These are phyloP conservation scores for Diophrys appendiculata DNA, from an alignment of 73 alveolate genomes.

Conservation along the genomic window DNA sequence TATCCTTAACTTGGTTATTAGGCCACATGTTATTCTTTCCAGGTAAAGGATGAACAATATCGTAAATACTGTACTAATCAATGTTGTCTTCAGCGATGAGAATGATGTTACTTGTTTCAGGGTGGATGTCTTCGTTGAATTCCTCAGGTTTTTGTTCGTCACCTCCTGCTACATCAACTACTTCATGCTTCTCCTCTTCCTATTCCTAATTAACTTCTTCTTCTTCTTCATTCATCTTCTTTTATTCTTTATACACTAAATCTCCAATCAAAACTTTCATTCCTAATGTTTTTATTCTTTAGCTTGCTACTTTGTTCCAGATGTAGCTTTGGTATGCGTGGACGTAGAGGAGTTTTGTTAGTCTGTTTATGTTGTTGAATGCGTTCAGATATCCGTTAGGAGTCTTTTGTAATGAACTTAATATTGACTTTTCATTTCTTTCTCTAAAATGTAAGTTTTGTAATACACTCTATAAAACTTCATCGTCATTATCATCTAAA, in stretches of 20 bases:
- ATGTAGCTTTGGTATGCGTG: conserved; percentile 98
- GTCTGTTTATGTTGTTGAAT: conserved; percentile 62
- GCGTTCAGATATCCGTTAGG: conserved; percentile 79
- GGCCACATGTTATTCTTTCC: conserved; percentile 89
- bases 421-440: conserved; percentile 82
- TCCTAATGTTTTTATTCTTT: conserved; percentile 83
- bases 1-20: conserved; percentile 65
- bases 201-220: conserved; percentile 63
- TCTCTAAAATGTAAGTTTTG: conserved; percentile 43
- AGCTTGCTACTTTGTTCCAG: conserved; percentile 92
- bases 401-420: conserved; percentile 66
- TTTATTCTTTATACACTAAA: conserved; percentile 80
- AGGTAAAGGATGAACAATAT: conserved; percentile 93
- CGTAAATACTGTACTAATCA: conserved; percentile 67
- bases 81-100: conserved; percentile 81
- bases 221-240: conserved; percentile 62
- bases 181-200: conserved; percentile 53
- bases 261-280: conserved; percentile 89
- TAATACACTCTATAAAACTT: conserved; percentile 8
- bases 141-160: conserved; percentile 38
- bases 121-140: conserved; percentile 40
- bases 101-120: conserved; percentile 42
- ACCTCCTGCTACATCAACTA: conserved; percentile 43
- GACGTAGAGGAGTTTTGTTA: conserved; percentile 76
- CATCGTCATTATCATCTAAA: too few relatives aligned